A percentile compares a stretch with the other conserved stretches of the same genome.
phyloP scores from a whole-genome alignment of 768 basidiomycete species.

The Phylloporus sp. region DNA sequence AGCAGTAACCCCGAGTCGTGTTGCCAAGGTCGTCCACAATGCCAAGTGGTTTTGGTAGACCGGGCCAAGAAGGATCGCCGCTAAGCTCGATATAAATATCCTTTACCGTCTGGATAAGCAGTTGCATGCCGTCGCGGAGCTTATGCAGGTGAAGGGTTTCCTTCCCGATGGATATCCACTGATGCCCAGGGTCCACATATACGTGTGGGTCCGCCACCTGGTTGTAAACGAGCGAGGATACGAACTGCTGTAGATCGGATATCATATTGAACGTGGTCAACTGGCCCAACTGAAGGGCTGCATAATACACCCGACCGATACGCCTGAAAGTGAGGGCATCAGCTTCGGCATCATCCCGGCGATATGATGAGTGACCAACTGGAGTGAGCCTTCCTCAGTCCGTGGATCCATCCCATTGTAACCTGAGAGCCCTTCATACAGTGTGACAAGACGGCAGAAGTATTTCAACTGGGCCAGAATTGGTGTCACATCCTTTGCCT shows the following conservation, averaged over 20 bases:
- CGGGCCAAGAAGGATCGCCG: background rate
- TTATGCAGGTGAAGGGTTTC: background rate
- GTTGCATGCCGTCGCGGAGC: background rate
- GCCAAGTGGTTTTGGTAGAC: background rate
- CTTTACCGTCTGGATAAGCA: background rate
- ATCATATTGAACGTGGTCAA: background rate
- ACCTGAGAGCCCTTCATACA: background rate
- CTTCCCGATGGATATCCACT: constrained; percentile 2
- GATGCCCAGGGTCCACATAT: background rate
- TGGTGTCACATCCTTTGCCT: background rate
- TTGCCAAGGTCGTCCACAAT: background rate
- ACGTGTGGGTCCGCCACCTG: background rate
- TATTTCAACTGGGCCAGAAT: constrained; percentile 1
- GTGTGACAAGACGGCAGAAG: background rate
- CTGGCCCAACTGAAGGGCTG: background rate
- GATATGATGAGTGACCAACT: no score
- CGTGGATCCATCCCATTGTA: background rate
- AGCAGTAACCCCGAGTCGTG: background rate
- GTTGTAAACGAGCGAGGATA: background rate
- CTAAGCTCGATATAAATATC: background rate
- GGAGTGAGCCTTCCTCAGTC: background rate
- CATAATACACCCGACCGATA: background rate
- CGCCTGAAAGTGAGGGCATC: background rate
- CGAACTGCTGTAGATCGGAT: background rate
- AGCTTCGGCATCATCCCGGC: background rate